Base-by-base conservation (phyloP, 2,329 filamentous ascomycete genomes). In the Pyrenophora graminea region DNA sequence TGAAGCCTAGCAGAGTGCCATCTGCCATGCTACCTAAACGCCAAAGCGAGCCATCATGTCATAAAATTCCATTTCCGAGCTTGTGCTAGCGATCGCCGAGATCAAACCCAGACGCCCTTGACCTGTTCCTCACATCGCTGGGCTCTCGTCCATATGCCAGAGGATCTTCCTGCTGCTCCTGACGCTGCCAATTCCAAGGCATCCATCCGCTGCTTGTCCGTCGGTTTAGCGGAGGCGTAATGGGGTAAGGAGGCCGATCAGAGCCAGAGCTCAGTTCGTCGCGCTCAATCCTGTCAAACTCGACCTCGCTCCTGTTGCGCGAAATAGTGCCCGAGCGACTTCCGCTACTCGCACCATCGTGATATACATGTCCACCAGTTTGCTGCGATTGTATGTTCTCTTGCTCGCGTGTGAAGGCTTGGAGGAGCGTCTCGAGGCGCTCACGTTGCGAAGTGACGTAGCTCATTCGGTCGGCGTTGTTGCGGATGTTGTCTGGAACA, bases 211-310 rank as follows among this genome's bases (percentile, higher is more conserved):
- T 65, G 56, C 71, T 71, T 18, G 65, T 62, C 39, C 64, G 56
- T 44, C 71, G 64, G 38, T 63, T 61, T 6, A 69, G 51, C 6
- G 63, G 69, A 15, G 70, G 70, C 8, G 70, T 72, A 18, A 62
- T 55, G 4, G 70, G 70, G 53, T 71, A 72, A 5, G 69, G 68
- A 9, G 69, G 76, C 63, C 77, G 27, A 77, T 79, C 63, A 18
- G 55, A 56, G 84, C 85, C 21, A 77, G 55, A 48, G 43, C 44
- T 53, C 32, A 77, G 81, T 67, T 92, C 88, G 30, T 86, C 72
- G 25, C 68, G 85, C 56, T 94, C 89, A 61, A 95, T 90, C 70
- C 90, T 89, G 67, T 96, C 91, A 67, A 97, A 97, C 63, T 96
- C 93, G 17, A 83, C 84, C 69, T 96, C 91, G 71, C 90, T 95